Base-by-base conservation (phyloP, 495 filamentous ascomycete species). In the Aspergillus haitiensis region DNA sequence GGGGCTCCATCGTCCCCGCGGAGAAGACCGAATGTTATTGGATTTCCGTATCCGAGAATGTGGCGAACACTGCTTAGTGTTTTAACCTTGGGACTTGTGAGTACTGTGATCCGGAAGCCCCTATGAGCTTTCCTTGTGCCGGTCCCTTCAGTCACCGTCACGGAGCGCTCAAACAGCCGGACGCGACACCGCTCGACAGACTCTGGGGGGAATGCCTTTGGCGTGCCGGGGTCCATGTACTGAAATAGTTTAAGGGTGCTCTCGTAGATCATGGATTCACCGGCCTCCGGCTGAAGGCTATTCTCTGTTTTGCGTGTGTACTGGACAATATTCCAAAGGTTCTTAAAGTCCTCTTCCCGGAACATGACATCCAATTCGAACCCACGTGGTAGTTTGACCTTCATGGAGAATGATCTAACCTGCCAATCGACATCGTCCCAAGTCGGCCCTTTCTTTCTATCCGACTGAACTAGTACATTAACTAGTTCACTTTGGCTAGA, bases 371-470 rank as follows among this genome's bases (percentile, higher is more conserved):
- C 80, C 34, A 93, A 67, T 44, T 85, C 74, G 62, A 91, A 88
- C 1, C 87, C 86, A 45, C 86, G 82, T 3, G 88, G 85, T 11
- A 95, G 72, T 55, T 81, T 82, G 32, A 95, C 72, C 27, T 82
- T 78, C 63, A 96, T 77, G 3, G 76, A 78, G 54, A 80, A 78
- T 8, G 77, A 75, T 13, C 86, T 83, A 10, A 82, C 72, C 52
- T 86, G 86, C 91, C 91, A 96, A 48, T 83, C 77, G 21, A 94
- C 84, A 63, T 91, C 85, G 34, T 89, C 81, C 92, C 92, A 96
- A 0, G 83, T 86, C 3, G 87, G 83, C 0, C 88, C 88, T n/a
- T 74, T 71, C 63, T 82, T 82, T 60, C 82, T 86, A 62, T 87
- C 84, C 18, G 81, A 74, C 57, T 88, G 88, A 32, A 96, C 86